phyloP scores from a whole-genome alignment of 2,329 filamentous ascomycete species.

The Ramularia collo-cygni region DNA sequence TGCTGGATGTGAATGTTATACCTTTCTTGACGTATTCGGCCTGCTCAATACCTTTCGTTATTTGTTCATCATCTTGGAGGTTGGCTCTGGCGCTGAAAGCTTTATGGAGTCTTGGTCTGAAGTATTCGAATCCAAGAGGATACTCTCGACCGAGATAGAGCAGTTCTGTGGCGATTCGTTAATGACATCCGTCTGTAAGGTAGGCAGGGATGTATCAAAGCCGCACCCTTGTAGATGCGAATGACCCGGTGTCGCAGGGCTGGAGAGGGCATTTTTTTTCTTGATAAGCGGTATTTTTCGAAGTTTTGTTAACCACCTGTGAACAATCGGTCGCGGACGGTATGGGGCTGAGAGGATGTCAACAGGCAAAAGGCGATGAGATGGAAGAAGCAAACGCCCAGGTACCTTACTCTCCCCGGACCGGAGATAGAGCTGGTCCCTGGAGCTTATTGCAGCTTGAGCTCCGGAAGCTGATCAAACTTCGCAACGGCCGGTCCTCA shows the following conservation, averaged over 20 bases:
- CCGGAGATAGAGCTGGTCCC: no score
- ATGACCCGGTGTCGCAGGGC: constrained; percentile 71
- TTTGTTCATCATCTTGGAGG: constrained; percentile 65
- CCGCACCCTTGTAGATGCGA: constrained; percentile 75
- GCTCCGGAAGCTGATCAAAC: constrained; percentile 1
- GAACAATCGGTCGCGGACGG: no score
- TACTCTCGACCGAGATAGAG: constrained; percentile 81
- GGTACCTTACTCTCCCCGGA: no score
- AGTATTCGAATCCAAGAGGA: constrained; percentile 76
- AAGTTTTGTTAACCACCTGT: no score
- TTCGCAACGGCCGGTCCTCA: not conserved
- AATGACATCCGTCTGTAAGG: not conserved
- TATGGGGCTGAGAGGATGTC: no score
- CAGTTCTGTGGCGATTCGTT: constrained; percentile 53
- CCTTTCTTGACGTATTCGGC: constrained; percentile 91
- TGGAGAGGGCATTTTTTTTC: constrained; percentile 9
- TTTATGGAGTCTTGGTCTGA: constrained; percentile 70
- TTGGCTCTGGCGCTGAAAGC: constrained; percentile 73
- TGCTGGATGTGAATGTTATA: constrained; percentile 30
- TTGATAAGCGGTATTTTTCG: no score
- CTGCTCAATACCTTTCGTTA: constrained; percentile 65
- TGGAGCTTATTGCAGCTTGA: constrained; percentile 1
- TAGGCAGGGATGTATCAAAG: not conserved
- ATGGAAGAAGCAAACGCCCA: no score
- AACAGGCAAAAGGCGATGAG: no score